A percentile compares a stretch with the other conserved stretches of the same genome.
phyloP scores from a whole-genome alignment of 345 rosid species.

The Psidium guajava region DNA sequence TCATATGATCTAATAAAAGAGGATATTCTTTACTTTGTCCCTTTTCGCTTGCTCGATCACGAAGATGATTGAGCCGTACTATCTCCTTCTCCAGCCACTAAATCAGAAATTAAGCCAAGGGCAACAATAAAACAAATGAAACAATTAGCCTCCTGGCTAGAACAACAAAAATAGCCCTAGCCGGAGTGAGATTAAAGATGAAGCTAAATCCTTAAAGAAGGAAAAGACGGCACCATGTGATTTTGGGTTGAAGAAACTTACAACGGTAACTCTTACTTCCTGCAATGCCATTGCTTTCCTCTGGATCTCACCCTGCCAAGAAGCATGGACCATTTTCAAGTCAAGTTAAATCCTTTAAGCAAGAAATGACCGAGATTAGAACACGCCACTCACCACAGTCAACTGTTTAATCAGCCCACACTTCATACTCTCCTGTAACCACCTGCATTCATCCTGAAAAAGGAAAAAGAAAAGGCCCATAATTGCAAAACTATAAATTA shows the following conservation, averaged over 20 bases:
- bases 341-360: neutral
- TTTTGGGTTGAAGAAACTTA: slow-evolving; percentile 23
- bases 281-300: slow-evolving; percentile 55
- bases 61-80: slow-evolving; percentile 49
- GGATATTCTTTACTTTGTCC: slow-evolving; percentile 86
- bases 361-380: neutral
- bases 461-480: neutral
- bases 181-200: neutral
- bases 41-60: slow-evolving; percentile 84
- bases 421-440: slow-evolving; percentile 52
- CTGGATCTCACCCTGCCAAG: slow-evolving; percentile 68
- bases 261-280: slow-evolving; percentile 51
- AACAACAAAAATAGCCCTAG: neutral
- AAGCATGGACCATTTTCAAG: neutral
- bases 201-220: neutral
- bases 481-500: neutral
- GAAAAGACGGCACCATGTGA: neutral
- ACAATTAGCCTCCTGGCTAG: neutral
- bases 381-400: slow-evolving; percentile 51
- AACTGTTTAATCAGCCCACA: slow-evolving; percentile 54
- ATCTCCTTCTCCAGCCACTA: slow-evolving; percentile 72
- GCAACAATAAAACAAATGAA: neutral
- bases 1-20: slow-evolving; percentile 13
- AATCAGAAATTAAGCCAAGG: slow-evolving; percentile 2
- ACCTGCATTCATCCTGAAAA: slow-evolving; percentile 77